Base-by-base conservation (phyloP, 2,329 filamentous ascomycete species). In the Talaromyces sp. region DNA sequence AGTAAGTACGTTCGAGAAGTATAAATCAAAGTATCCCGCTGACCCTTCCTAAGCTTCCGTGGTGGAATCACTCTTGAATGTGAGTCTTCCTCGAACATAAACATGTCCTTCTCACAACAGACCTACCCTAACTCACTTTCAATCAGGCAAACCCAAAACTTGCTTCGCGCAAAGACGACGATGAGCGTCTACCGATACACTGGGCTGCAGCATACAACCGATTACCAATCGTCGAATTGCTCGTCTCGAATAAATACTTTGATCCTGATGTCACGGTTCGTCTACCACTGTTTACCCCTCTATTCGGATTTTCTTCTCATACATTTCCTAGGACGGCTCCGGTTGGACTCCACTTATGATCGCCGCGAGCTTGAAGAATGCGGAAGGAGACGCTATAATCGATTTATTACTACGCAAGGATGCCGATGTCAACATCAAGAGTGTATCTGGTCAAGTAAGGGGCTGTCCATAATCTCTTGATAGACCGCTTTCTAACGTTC, bases 171-270 rank as follows among this genome's bases (percentile, higher is more conserved):
- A 83, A 81, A 73, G 95, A 99, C 73, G 89, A 91, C 58, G 95
- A 99, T 76, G 92, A 92, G 16, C 91, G 95, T 52, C 86, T 97
- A 43, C 89, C 95, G 2, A 88, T 98, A 65, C 95, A 99, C 82
- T 99, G 95, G 95, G 94, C 95, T 0, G 87, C 88, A 1, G 95
- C 93, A 24, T 90, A 91, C 77, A 96, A 95, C 75, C 89, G 88
- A 70, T 79, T 89, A 7, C 85, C 89, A 27, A 92, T 97, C 66
- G 88, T 91, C 19, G 83, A 90, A 59, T 75, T 94, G 22, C 83
- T 98, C 3, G 84, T 90, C 2, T 84, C 90, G 64, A 82, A 84
- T 67, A 89, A 89, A 71, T 83, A 84, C 66, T 97, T 97, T 73
- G 92, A 98, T 74, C 86, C 91, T 0, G 93, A 98, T 77, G 89